Base-by-base conservation (phyloP, 2,329 filamentous ascomycete genomes). In the Cylindrodendrum hubeiense region DNA sequence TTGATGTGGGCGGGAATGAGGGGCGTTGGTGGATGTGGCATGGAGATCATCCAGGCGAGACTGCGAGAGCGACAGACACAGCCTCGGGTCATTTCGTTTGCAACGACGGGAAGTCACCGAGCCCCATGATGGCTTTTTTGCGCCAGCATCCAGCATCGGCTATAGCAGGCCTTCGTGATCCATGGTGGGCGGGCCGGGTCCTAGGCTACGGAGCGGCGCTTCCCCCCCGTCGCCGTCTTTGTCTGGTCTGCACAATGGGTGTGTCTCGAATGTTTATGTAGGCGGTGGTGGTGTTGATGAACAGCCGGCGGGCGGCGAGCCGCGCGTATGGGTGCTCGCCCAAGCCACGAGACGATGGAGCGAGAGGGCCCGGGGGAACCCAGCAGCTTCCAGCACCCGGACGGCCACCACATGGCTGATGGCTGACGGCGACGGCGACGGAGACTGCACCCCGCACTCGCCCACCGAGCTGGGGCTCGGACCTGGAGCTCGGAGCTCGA, bases 361-460 rank as follows among this genome's bases (percentile, higher is more conserved):
- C 5, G 4, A 10, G n/a, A 17, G 19, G 43, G 19, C 28, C 12
- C 28, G 12, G 28, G 28, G 28, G 44, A 30, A 26, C 10, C 28
- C n/a, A 37, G 28, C 28, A 46, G 19, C 28, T 30, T 8, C 12
- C 43, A 26, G n/a, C n/a, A 51, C 49, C 49, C 26, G 28, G 49
- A 33, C 44, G 24, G 44, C 44, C 24, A 47, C 24, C 4, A 5
- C 55, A 19, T 59, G 39, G 54, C 41, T 30, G 53, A 37, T 58
- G 52, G 56, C 57, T 8, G 12, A 66, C 58, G 58, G 58, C 39
- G 59, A 65, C 47, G 52, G 60, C 44, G 52, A 51, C 60, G 37
- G 60, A 63, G 19, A 59, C 49, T 62, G 61, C 71, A 74, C 71
- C 71, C 71, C 71, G 70, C 71, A 74, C 59, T 67, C 63, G 52